Conservation (phyloP, 1,139 yeast species). For the Barnettozyma hawaiiensis region DNA sequence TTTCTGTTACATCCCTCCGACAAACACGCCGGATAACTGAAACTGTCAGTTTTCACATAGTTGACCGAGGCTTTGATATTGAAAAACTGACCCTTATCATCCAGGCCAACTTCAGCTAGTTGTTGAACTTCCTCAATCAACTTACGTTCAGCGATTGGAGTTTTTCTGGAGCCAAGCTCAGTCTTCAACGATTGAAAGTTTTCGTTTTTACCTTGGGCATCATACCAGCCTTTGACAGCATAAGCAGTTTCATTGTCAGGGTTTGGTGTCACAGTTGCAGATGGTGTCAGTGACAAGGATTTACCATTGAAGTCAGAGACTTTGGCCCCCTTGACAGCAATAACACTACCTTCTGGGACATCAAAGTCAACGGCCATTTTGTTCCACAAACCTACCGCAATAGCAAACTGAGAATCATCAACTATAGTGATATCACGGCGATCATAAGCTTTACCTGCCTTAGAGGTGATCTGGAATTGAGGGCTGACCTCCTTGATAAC, state of each 20-base stretch:
- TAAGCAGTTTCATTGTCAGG: slow-evolving; percentile 91
- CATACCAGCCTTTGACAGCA: slow-evolving; percentile 92
- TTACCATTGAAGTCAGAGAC: slow-evolving; percentile 89
- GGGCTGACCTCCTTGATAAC: slow-evolving; percentile 74
- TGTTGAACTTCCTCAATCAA: slow-evolving; percentile 62
- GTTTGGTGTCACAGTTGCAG: slow-evolving; percentile 68
- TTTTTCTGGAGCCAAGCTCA: slow-evolving; percentile 31
- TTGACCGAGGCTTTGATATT: slow-evolving; percentile 67
- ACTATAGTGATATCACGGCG: slow-evolving; percentile 86
- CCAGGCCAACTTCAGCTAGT: slow-evolving; percentile 58
- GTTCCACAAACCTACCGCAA: slow-evolving; percentile 87
- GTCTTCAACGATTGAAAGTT: slow-evolving; percentile 57
- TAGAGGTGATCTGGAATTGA: slow-evolving; percentile 79
- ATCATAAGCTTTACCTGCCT: slow-evolving; percentile 84
- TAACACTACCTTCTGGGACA: slow-evolving; percentile 73
- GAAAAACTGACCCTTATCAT: slow-evolving; percentile 76
- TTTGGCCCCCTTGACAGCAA: slow-evolving; percentile 88
- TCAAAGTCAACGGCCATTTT: slow-evolving; percentile 74
- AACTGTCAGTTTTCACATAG: slow-evolving; percentile 64
- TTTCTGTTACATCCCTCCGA: slow-evolving; percentile 76
- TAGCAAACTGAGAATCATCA: slow-evolving; percentile 74
- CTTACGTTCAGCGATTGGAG: slow-evolving; percentile 46
- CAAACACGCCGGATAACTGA: slow-evolving; percentile 89
- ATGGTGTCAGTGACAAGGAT: slow-evolving; percentile 71
- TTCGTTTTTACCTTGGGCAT: slow-evolving; percentile 62